Evolutionary conservation across 2,329 filamentous ascomycete genomes (phyloP).

Genomic region (Colletotrichum gigasporum): DNA sequence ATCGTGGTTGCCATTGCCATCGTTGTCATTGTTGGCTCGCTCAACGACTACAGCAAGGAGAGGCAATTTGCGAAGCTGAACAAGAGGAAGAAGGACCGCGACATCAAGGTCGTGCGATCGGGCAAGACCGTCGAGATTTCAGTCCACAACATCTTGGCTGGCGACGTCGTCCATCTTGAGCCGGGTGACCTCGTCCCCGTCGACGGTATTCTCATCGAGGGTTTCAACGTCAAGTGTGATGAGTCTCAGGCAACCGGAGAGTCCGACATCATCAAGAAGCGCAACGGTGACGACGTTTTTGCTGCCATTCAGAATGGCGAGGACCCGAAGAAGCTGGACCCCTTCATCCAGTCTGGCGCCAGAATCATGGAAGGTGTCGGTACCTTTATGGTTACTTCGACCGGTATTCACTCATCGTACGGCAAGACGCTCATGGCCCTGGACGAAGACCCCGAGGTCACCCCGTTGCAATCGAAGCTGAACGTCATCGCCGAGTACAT

Average conservation of each 20-base stretch:
- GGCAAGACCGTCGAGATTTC: constrained; percentile 76
- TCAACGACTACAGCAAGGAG: constrained; percentile 86
- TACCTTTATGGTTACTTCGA: constrained; percentile 78
- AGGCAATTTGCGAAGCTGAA: constrained; percentile 82
- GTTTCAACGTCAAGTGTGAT: constrained; percentile 79
- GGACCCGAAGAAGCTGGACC: constrained; percentile 77
- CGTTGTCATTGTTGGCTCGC: constrained; percentile 78
- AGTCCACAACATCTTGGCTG: constrained; percentile 74
- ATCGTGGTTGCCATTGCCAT: constrained; percentile 84
- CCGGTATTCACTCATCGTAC: constrained; percentile 78
- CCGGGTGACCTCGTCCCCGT: constrained; percentile 80
- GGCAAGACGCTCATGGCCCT: constrained; percentile 80
- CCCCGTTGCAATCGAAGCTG: constrained; percentile 79
- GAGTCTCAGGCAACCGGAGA: constrained; percentile 84
- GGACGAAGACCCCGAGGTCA: constrained; percentile 78
- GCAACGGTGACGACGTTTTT: constrained; percentile 72
- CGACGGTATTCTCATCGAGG: constrained; percentile 77
- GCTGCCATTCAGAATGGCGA: constrained; percentile 74
- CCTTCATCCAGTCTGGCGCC: constrained; percentile 85
- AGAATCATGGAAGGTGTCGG: constrained; percentile 82
- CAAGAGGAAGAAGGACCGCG: constrained; percentile 80
- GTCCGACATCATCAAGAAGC: constrained; percentile 79
- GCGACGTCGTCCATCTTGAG: constrained; percentile 78
- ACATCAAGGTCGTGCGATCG: constrained; percentile 76
- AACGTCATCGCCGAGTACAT: constrained; percentile 81